phyloP scores from a whole-genome alignment of 805 yeast genomes.

The Limtongozyma cylindracea region DNA sequence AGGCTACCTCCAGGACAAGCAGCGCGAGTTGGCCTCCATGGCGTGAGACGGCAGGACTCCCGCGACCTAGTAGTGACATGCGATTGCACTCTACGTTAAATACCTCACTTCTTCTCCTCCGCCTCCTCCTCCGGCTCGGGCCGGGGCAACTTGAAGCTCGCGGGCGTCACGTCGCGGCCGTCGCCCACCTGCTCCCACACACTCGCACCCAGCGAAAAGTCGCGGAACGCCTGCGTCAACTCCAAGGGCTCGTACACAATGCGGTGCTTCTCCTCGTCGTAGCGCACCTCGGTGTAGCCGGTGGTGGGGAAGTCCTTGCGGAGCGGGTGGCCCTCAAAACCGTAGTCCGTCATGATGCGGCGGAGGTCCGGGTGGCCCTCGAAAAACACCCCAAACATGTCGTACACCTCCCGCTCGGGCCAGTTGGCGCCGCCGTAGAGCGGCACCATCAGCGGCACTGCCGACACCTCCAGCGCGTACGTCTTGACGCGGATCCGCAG shows the following conservation, averaged over 20 bases:
- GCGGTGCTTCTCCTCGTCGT: conserved; percentile 79
- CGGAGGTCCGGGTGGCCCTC: conserved; percentile 80
- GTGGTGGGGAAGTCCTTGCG: conserved; percentile 86
- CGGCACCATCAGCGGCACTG: conserved; percentile 60
- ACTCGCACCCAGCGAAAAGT: conserved; percentile 68
- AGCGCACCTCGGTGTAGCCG: conserved; percentile 75
- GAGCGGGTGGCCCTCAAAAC: conserved; percentile 79
- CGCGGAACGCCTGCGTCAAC: conserved; percentile 80
- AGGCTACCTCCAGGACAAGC: conserved; percentile 36
- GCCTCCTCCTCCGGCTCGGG: conserved; percentile 48
- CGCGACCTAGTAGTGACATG: too few relatives aligned
- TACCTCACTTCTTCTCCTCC: conserved; percentile 9
- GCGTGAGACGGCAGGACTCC: too few relatives aligned
- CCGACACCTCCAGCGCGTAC: conserved; percentile 57
- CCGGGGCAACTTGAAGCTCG: conserved; percentile 54
- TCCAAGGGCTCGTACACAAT: conserved; percentile 78
- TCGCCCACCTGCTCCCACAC: conserved; percentile 87
- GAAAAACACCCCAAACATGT: conserved; percentile 67
- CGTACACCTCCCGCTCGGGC: conserved; percentile 80
- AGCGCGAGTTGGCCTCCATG: conserved; percentile 33
- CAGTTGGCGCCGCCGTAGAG: conserved; percentile 66
- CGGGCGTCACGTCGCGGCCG: conserved; percentile 66
- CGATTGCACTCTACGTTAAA: too few relatives aligned
- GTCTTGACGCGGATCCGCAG: conserved; percentile 78
- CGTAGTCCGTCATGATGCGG: conserved; percentile 78